Evolutionary conservation across 2,329 filamentous ascomycete genomes (phyloP).

Genomic region (Pseudogymnoascus sp.): DNA sequence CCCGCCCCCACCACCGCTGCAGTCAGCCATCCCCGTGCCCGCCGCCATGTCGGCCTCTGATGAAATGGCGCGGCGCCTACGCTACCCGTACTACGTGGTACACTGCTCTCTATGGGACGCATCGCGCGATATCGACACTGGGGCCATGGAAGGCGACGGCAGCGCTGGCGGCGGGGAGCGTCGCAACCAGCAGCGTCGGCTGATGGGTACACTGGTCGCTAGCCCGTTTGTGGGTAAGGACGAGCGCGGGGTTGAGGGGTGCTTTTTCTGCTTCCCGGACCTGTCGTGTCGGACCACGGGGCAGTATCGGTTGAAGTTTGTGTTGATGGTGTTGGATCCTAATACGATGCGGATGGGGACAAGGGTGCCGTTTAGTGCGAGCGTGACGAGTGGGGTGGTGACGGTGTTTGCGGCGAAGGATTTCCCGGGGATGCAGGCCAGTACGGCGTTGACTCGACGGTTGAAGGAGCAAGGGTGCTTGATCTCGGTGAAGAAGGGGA

Average conservation of each 20-base stretch:
- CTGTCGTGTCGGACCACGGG: constrained; percentile 73
- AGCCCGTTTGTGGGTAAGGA: constrained; percentile 71
- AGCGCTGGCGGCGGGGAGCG: constrained; percentile 40
- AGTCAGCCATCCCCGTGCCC: neutral
- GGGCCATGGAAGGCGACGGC: constrained; percentile 42
- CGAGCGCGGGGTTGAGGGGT: constrained; percentile 64
- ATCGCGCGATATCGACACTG: constrained; percentile 58
- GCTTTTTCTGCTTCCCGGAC: constrained; percentile 81
- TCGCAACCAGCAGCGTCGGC: constrained; percentile 57
- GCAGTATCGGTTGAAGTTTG: constrained; percentile 66
- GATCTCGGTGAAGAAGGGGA: constrained; percentile 81
- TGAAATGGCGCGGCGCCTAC: constrained; percentile 41
- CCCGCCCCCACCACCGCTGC: constrained; percentile 33
- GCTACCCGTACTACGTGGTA: constrained; percentile 61
- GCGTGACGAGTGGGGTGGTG: constrained; percentile 42
- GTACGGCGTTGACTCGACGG: constrained; percentile 64
- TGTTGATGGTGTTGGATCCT: constrained; percentile 64
- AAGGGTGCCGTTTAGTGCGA: constrained; percentile 28
- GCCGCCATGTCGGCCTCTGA: constrained; percentile 18
- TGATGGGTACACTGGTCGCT: constrained; percentile 74
- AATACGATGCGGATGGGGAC: constrained; percentile 45
- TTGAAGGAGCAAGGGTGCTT: constrained; percentile 74
- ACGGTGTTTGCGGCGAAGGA: constrained; percentile 78
- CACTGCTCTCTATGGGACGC: constrained; percentile 72
- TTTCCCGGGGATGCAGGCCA: constrained; percentile 76